Evolutionary conservation across 1,284 basidiomycete genomes (phyloP).

Genomic region (Apiotrichum brassicae): DNA sequence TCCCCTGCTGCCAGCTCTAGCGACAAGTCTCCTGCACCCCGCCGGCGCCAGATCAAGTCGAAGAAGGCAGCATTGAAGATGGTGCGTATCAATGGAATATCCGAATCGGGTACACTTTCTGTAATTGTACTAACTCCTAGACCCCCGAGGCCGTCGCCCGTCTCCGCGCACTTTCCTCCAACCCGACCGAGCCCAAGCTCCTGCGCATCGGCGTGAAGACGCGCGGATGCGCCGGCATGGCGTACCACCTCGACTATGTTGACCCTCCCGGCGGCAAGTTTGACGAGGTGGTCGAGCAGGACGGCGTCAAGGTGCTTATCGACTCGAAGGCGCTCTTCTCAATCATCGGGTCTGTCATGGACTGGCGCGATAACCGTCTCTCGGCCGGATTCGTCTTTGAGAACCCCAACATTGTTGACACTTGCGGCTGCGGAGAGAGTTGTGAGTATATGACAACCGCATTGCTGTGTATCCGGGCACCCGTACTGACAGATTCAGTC

Average conservation of each 20-base stretch:
- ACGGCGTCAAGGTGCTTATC: slow-evolving; percentile 87
- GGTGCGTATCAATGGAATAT: slow-evolving; percentile 57
- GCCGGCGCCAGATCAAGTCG: slow-evolving; percentile 52
- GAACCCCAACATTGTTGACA: slow-evolving; percentile 45
- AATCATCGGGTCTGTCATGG: slow-evolving; percentile 98
- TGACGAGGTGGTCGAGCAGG: slow-evolving; percentile 96
- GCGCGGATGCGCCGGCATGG: slow-evolving; percentile 98
- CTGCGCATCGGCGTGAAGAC: slow-evolving; percentile 94
- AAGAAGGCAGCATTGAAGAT: slow-evolving; percentile 76
- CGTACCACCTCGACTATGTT: slow-evolving; percentile 96
- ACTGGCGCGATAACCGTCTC: slow-evolving; percentile 88
- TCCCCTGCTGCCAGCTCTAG: slow-evolving; percentile 1
- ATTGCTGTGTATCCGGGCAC: too few species aligned
- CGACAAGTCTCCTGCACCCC: slow-evolving; percentile 8
- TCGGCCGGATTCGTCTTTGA: slow-evolving; percentile 52
- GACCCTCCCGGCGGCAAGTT: slow-evolving; percentile 77
- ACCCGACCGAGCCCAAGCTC: slow-evolving; percentile 61
- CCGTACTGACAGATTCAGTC: slow-evolving; percentile 2
- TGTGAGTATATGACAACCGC: slow-evolving; percentile 7
- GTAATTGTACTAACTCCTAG: slow-evolving; percentile 48
- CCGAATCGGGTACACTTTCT: not conserved
- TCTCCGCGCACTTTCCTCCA: slow-evolving; percentile 58
- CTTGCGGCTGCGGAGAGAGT: slow-evolving; percentile 44
- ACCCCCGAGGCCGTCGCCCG: slow-evolving; percentile 72
- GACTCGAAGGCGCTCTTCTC: slow-evolving; percentile 97